Base-by-base conservation (phyloP, 192 early-diverging fungal genomes). In the Gonapodya prolifera region DNA sequence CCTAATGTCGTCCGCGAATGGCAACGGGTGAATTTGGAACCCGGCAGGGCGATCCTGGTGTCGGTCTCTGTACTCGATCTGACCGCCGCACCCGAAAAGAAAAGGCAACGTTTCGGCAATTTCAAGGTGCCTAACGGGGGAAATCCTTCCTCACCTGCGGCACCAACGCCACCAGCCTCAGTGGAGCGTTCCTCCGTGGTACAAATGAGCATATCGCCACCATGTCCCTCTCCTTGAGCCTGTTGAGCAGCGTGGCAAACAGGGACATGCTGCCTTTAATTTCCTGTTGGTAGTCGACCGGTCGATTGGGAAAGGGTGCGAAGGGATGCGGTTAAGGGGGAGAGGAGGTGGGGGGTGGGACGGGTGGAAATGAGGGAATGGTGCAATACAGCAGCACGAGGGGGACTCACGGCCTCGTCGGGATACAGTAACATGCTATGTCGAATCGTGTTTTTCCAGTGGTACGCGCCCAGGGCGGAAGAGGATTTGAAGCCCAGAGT, bases 401-500 rank as follows among this genome's bases (percentile, higher is more conserved):
- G 36, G 2, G 2, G 23, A 35, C 76, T 75, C 83, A 92, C 91
- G 32, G n/a, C 73, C 73, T 95, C 93, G 78, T 94, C 91, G 8
- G 94, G 92, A 76, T 89, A 90, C 33, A 95, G 81, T 79, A 95
- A 93, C 69, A 85, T 82, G 2, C 90, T 78, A 76, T 91, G 90
- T 29, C 69, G 80, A 76, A 95, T 79, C 75, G 92, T 92, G 45
- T 61, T 61, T 23, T 61, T 61, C 45, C 45, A 61, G 78, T 90
- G 83, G 34, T 93, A 82, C 35, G 80, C 75, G 23, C 85, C 82
- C 2, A 92, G 78, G 1, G 78, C 71, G 32, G 16, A 74, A 8
- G 35, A 79, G 16, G 86, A 83, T 76, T 92, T 91, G 84, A 95
- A 95, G 17, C 94, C 94, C 33, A 95, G 82, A 28, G 94, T 70